These are phyloP conservation scores for Pichia sp. DNA, from an alignment of 1,139 yeast genomes.

Conservation along the genomic window DNA sequence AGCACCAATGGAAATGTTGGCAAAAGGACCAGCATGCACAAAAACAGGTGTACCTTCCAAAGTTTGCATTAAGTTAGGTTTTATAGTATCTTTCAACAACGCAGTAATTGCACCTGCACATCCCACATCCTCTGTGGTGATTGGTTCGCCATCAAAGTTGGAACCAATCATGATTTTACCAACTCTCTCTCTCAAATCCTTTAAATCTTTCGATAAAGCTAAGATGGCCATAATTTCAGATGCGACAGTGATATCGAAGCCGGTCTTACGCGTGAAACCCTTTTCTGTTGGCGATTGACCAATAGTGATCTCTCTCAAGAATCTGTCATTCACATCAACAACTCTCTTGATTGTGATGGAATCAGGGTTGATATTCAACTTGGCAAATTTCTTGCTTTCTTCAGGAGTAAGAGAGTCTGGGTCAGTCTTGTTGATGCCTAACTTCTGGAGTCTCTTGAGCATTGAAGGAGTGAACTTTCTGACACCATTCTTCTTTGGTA, in stretches of 20 bases:
- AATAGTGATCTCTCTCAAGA: slow-evolving; percentile 67
- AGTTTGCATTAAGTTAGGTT: slow-evolving; percentile 82
- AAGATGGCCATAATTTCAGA: slow-evolving; percentile 79
- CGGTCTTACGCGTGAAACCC: slow-evolving; percentile 66
- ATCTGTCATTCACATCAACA: slow-evolving; percentile 77
- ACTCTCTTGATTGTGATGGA: slow-evolving; percentile 74
- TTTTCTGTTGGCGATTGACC: slow-evolving; percentile 79
- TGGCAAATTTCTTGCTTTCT: slow-evolving; percentile 59
- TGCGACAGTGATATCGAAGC: slow-evolving; percentile 81
- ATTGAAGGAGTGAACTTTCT: slow-evolving; percentile 65
- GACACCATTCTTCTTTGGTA: slow-evolving; percentile 64
- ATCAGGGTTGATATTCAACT: slow-evolving; percentile 66
- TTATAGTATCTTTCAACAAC: slow-evolving; percentile 71
- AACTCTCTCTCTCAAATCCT: slow-evolving; percentile 65
- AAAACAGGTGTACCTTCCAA: slow-evolving; percentile 82
- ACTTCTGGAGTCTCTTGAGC: slow-evolving; percentile 57
- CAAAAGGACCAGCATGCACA: slow-evolving; percentile 85
- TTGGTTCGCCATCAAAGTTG: slow-evolving; percentile 56
- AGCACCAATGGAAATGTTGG: slow-evolving; percentile 81
- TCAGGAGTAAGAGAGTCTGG: slow-evolving; percentile 68
- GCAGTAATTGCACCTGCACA: slow-evolving; percentile 82
- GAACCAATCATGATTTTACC: slow-evolving; percentile 72
- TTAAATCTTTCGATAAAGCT: slow-evolving; percentile 63
- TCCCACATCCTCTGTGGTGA: slow-evolving; percentile 76
- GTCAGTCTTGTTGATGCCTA: slow-evolving; percentile 61